Percentiles rank a stretch among this genome's conserved stretches.
Evolutionary conservation across 1,284 basidiomycete species (phyloP).

Genomic region (Apiotrichum gracile): DNA sequence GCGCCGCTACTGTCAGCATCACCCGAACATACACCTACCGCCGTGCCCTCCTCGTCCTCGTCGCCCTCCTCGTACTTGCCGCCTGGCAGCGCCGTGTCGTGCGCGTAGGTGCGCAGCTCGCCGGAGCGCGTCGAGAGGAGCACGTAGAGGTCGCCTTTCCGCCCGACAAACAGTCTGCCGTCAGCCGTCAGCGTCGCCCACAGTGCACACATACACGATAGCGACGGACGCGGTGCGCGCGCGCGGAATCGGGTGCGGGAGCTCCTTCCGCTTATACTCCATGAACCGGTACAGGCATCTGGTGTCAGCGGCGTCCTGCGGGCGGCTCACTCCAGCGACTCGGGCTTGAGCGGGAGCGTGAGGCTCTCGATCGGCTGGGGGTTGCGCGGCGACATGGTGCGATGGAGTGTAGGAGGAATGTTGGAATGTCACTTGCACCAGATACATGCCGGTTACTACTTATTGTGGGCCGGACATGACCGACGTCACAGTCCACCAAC

Average conservation of each 20-base stretch:
- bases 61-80: conserved; percentile 69
- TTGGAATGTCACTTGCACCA: too few relatives aligned
- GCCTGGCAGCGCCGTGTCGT: conserved; percentile 76
- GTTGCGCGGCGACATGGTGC: conserved; percentile 17
- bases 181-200: background rate
- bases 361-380: conserved; percentile 31
- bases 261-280: conserved; percentile 20
- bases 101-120: conserved; percentile 65
- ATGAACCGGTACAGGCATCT: conserved; percentile 40
- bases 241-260: conserved; percentile 23
- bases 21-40: conserved; percentile 56
- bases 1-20: conserved; percentile 53
- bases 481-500: background rate
- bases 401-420: too few relatives aligned
- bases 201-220: conserved; percentile 24
- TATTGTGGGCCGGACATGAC: conserved; percentile 1
- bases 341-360: conserved; percentile 37
- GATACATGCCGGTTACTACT: background rate
- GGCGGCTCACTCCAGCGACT: conserved; percentile 30
- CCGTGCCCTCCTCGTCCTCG: conserved; percentile 64
- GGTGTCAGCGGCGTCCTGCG: background rate
- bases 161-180: conserved; percentile 62
- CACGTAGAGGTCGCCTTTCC: conserved; percentile 73
- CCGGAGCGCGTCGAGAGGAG: conserved; percentile 61
- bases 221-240: conserved; percentile 39